Conservation (phyloP, 768 basidiomycete species). For the Mycena pura region DNA sequence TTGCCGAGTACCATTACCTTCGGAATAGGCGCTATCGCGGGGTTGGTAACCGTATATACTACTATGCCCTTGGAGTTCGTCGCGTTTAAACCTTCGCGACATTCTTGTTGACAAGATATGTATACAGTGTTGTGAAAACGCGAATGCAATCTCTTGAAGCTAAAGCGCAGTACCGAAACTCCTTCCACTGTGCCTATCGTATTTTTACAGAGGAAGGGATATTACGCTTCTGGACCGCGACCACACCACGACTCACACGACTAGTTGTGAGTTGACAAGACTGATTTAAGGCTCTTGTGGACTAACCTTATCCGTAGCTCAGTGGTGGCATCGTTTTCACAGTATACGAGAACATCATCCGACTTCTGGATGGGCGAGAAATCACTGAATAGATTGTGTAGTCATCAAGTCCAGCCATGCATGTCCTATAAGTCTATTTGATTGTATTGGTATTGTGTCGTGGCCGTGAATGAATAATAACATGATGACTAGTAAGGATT, state of each 20-base stretch:
- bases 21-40: slow-evolving; percentile 92
- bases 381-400: slow-evolving; percentile 1
- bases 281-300: background rate
- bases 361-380: slow-evolving; percentile 12
- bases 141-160: slow-evolving; percentile 96
- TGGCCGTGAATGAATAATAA: no score
- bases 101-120: background rate
- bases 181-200: slow-evolving; percentile 94
- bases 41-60: slow-evolving; percentile 92
- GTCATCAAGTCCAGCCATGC: no score
- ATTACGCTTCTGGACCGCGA: slow-evolving; percentile 94
- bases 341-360: slow-evolving; percentile 85
- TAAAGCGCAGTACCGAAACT: slow-evolving; percentile 83
- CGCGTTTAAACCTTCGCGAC: background rate
- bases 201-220: slow-evolving; percentile 95
- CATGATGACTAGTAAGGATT: no score
- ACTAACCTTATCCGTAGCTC: slow-evolving; percentile 54
- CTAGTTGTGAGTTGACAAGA: slow-evolving; percentile 68
- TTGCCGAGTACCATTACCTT: slow-evolving; percentile 91
- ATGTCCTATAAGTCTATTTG: no score
- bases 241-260: slow-evolving; percentile 86
- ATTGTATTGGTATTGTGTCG: no score
- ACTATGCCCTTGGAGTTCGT: slow-evolving; percentile 86
- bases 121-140: slow-evolving; percentile 89
- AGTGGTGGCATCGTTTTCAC: slow-evolving; percentile 95